Conservation (phyloP, 208 protist genomes). For the Wallacemonas sp. region DNA sequence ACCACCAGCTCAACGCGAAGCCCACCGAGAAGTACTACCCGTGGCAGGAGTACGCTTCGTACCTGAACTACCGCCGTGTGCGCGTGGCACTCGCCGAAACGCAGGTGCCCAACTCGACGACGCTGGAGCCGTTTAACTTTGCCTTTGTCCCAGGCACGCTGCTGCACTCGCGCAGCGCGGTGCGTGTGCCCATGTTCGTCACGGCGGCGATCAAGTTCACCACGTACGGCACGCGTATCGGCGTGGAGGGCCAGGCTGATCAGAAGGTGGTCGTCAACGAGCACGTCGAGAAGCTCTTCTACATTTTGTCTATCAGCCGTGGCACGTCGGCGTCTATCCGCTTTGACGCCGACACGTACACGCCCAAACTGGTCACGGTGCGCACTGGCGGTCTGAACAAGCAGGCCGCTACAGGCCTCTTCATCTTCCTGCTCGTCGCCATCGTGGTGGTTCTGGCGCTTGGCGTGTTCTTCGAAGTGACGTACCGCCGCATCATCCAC, state of each 20-base stretch:
- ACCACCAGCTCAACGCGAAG: slow-evolving; percentile 7
- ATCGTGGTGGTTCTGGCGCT: slow-evolving; percentile 49
- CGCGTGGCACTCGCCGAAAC: neutral
- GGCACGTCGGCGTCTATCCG: slow-evolving; percentile 50
- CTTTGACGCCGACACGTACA: slow-evolving; percentile 63
- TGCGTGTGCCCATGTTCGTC: slow-evolving; percentile 56
- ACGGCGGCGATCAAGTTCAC: slow-evolving; percentile 54
- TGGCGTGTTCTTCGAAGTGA: slow-evolving; percentile 65
- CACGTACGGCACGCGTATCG: slow-evolving; percentile 29
- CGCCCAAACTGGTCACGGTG: slow-evolving; percentile 24
- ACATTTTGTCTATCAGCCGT: slow-evolving; percentile 61
- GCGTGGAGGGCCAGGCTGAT: neutral
- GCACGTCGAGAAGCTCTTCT: slow-evolving; percentile 53
- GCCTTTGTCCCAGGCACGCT: slow-evolving; percentile 78
- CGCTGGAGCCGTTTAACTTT: slow-evolving; percentile 70
- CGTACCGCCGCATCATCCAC: slow-evolving; percentile 67
- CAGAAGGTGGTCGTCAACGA: slow-evolving; percentile 33
- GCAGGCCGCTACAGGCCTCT: slow-evolving; percentile 47
- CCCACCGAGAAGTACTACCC: slow-evolving; percentile 25
- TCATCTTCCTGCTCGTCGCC: slow-evolving; percentile 59
- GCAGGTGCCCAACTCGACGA: neutral
- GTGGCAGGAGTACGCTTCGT: slow-evolving; percentile 70
- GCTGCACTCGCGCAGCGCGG: slow-evolving; percentile 62
- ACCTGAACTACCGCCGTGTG: slow-evolving; percentile 73
- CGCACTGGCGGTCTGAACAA: slow-evolving; percentile 23